These are phyloP conservation scores for Alternaria sp. DNA, from an alignment of 2,329 filamentous ascomycete species.

Conservation along the genomic window DNA sequence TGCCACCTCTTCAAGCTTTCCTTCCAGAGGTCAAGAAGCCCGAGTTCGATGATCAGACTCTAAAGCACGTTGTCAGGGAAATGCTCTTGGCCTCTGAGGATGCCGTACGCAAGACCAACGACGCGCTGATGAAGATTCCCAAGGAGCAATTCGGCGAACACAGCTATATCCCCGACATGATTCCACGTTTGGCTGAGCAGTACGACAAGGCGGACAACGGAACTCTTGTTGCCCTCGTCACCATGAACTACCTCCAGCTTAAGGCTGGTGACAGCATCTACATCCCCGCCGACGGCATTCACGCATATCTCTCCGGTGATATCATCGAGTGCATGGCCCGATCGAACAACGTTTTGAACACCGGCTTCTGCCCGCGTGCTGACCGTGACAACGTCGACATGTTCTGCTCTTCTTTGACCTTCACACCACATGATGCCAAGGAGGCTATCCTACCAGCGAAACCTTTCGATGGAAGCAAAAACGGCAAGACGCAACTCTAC, in stretches of 20 bases:
- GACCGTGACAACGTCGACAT: constrained; percentile 70
- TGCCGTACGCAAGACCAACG: constrained; percentile 62
- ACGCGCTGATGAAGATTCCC: constrained; percentile 60
- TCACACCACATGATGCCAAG: constrained; percentile 66
- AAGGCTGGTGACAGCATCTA: constrained; percentile 72
- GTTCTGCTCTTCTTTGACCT: constrained; percentile 70
- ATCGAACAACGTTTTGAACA: constrained; percentile 77
- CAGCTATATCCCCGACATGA: constrained; percentile 68
- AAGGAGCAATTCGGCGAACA: constrained; percentile 61
- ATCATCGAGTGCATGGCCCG: constrained; percentile 83
- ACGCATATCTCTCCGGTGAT: constrained; percentile 76
- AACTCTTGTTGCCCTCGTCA: constrained; percentile 71
- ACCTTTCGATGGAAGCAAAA: constrained; percentile 60
- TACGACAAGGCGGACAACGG: constrained; percentile 72
- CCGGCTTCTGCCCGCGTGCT: constrained; percentile 74
- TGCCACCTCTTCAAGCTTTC: constrained; percentile 64
- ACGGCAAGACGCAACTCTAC: constrained; percentile 70
- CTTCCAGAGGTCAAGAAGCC: constrained; percentile 54
- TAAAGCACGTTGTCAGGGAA: constrained; percentile 64
- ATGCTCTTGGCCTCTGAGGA: constrained; percentile 64
- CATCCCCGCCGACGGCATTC: constrained; percentile 76
- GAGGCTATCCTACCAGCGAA: constrained; percentile 64
- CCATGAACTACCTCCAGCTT: constrained; percentile 77
- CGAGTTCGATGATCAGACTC: constrained; percentile 64
- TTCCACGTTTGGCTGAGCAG: constrained; percentile 70